A percentile compares a stretch with the other conserved stretches of the same genome.
phyloP scores from a whole-genome alignment of 257 asterid species.

The Solanum acaule region DNA sequence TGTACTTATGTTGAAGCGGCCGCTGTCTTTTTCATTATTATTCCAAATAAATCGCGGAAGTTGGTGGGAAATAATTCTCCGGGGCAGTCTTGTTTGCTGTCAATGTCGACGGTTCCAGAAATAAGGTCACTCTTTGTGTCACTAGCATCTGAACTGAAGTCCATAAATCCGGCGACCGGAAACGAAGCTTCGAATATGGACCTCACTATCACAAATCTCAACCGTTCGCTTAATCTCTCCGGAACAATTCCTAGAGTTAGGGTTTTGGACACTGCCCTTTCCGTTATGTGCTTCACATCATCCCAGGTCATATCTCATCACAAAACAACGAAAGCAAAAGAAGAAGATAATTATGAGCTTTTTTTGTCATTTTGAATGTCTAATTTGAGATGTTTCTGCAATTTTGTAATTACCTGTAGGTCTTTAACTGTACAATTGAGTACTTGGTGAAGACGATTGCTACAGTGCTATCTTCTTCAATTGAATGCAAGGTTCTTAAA shows the following conservation, averaged over 20 bases:
- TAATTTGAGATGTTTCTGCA: background rate
- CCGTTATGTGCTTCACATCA: conserved; percentile 66
- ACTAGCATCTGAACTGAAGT: conserved; percentile 48
- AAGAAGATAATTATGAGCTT: background rate
- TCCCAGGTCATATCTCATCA: conserved; percentile 40
- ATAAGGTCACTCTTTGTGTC: conserved; percentile 39
- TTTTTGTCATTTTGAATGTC: background rate
- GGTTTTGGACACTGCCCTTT: conserved; percentile 60
- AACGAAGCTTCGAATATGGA: conserved; percentile 11
- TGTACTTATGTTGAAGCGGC: too few relatives aligned
- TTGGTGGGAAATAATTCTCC: conserved; percentile 21
- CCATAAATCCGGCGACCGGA: conserved; percentile 12
- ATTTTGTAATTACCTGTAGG: conserved; percentile 20
- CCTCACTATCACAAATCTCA: conserved; percentile 36
- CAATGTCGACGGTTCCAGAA: conserved; percentile 32
- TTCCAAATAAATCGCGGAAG: background rate
- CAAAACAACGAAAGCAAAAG: background rate
- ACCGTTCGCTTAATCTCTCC: conserved; percentile 50
- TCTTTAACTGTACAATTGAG: conserved; percentile 42
- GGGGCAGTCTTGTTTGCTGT: background rate
- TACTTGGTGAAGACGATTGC: conserved; percentile 34
- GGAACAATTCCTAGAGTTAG: conserved; percentile 31
- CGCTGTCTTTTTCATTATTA: too few relatives aligned
- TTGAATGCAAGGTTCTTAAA: conserved; percentile 38
- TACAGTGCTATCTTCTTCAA: conserved; percentile 49